Conservation (phyloP, 495 filamentous ascomycete species). For the Aspergillus hancockii region DNA sequence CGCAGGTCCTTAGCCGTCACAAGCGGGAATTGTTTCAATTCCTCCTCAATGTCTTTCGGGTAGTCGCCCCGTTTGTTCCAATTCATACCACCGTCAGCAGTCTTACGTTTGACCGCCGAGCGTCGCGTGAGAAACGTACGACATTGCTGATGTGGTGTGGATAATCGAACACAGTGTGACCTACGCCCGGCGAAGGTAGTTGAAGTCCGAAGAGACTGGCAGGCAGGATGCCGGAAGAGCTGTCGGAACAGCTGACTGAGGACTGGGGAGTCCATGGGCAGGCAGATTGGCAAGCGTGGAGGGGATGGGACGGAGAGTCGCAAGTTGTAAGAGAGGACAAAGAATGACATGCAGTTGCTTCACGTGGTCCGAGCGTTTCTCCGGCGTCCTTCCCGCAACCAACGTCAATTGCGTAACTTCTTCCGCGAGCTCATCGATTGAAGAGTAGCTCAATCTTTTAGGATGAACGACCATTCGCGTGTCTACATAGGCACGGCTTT, state of each 20-base stretch:
- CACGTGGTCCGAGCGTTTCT: constrained; percentile 35
- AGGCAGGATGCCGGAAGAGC: constrained; percentile 71
- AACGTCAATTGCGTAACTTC: not conserved
- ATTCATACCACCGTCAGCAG: constrained; percentile 33
- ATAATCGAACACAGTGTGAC: constrained; percentile 22
- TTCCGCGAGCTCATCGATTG: not conserved
- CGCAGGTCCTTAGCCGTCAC: constrained; percentile 81
- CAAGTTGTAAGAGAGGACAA: constrained; percentile 4
- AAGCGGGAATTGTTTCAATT: constrained; percentile 76
- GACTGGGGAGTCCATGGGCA: constrained; percentile 77
- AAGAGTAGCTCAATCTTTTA: not conserved
- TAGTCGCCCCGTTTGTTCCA: constrained; percentile 85
- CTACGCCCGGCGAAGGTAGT: constrained; percentile 16
- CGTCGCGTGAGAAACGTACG: constrained; percentile 46
- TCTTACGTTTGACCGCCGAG: constrained; percentile 32
- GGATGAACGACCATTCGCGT: constrained; percentile 33
- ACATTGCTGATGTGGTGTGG: constrained; percentile 34
- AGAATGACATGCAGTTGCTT: constrained; percentile 15
- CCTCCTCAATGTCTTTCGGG: constrained; percentile 71
- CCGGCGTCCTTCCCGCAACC: constrained; percentile 3
- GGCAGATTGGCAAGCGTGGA: not conserved
- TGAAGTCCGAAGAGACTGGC: constrained; percentile 54
- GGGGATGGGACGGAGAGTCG: not conserved
- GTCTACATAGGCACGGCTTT: constrained; percentile 69
- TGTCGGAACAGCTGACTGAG: constrained; percentile 78